These are phyloP conservation scores for Psilocybe sp. DNA, from an alignment of 768 basidiomycete genomes.

Conservation along the genomic window DNA sequence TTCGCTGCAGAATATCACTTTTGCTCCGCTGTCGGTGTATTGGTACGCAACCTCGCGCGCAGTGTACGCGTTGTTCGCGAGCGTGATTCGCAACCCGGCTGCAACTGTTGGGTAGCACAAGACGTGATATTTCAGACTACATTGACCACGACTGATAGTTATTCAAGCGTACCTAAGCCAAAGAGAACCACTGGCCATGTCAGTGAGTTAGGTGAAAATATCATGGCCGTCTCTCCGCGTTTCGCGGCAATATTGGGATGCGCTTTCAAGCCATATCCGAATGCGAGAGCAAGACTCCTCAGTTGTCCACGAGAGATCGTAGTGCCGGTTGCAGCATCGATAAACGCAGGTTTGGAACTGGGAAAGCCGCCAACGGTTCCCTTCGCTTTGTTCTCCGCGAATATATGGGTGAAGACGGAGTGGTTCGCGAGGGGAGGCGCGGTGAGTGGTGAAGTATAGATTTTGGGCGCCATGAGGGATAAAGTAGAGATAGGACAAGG, in stretches of 20 bases:
- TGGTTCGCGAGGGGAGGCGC: conserved; percentile 32
- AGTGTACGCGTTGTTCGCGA: conserved; percentile 74
- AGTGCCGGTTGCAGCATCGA: conserved; percentile 61
- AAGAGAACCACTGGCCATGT: conserved; percentile 46
- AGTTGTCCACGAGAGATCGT: conserved; percentile 55
- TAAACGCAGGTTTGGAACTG: conserved; percentile 48
- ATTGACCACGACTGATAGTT: not conserved
- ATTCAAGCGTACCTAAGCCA: conserved; percentile 35
- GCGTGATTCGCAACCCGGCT: conserved; percentile 65
- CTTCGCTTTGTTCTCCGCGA: conserved; percentile 27
- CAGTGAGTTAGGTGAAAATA: conserved; percentile 71
- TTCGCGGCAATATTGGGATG: conserved; percentile 31
- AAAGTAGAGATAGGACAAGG: conserved; percentile 10
- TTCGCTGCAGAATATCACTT: conserved; percentile 64
- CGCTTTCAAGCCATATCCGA: conserved; percentile 56
- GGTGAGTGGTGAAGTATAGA: conserved; percentile 46
- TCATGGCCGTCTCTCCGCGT: conserved; percentile 56
- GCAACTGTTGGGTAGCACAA: conserved; percentile 38
- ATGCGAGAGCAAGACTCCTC: conserved; percentile 47
- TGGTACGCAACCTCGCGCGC: conserved; percentile 69
- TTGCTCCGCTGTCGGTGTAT: conserved; percentile 63
- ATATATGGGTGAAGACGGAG: conserved; percentile 51
- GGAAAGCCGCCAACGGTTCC: conserved; percentile 40
- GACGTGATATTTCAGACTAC: not conserved
- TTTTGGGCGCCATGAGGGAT: conserved; percentile 39